Base-by-base conservation (phyloP, 495 filamentous ascomycete genomes). In the Darksidea phi region DNA sequence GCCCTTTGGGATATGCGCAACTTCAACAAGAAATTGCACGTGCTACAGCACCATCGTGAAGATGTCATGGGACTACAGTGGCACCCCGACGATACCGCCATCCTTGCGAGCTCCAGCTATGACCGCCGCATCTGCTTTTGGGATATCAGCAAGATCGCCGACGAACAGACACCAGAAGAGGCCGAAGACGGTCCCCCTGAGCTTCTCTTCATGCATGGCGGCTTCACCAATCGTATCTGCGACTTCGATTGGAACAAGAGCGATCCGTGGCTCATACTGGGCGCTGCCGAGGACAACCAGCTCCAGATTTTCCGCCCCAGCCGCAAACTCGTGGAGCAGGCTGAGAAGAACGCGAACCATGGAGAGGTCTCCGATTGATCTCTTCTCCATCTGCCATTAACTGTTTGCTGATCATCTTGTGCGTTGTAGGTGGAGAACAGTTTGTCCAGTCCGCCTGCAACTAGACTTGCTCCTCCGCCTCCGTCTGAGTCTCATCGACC, bases 191-290 rank as follows among this genome's bases (percentile, higher is more conserved):
- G 95, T 0, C 89, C 91, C 8, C 94, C 95, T 41, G 95, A 99
- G 73, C 80, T 99, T 88, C 65, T 68, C 50, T 99, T 99, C 73
- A 99, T 99, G 94, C 95, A 99, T 67, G 95, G 94, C 59, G 95
- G 95, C 21, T 95, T 97, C 76, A 99, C 93, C 15, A 96, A 96
- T 71, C 87, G 92, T 54, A 85, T 99, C 41, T 88, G 88, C 10
- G 95, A 99, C 74, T 97, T 99, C 67, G 91, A 86, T 77, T 99
- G 93, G 92, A 99, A 97, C 71, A 82, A 85, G 59, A 96, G 91
- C 67, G 89, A 96, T 68, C 91, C 91, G 12, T 99, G 95, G 95
- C 83, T 95, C 26, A 85, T 97, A 55, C 90, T 89, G 69, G 93
- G 88, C 48, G 92, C 93, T 11, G 93, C 94, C 1, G 95, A 99